Evolutionary conservation across 2,329 filamentous ascomycete genomes (phyloP), one percentile per base, ranked within the genome.

Genomic region (Neodidymelliopsis sp.): DNA sequence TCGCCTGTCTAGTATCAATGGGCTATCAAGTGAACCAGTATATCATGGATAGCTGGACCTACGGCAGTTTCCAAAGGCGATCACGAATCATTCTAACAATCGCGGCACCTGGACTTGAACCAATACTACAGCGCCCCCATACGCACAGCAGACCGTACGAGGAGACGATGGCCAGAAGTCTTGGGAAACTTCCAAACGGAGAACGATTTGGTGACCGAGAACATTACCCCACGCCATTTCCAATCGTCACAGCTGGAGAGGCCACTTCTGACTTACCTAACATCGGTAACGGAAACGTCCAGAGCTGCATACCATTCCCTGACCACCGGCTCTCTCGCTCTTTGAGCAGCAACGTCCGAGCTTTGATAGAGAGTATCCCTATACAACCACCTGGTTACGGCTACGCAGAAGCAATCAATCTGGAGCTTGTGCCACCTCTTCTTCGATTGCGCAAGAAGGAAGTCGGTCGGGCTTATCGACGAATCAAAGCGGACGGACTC

Each of bases 11-110:
- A 0, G 86, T 93, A 0, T 88, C 86, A 0, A 77, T 94, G 54
- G 90, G 89, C 0, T 95, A 94, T 57, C 90, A 95, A 63, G 77
- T 84, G 0, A 82, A 87, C 29, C 80, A 89, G 27, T 84, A 85
- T 46, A 76, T 87, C 0, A 75, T 89, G 15, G 88, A 91, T 56
- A 82, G 88, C 0, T 90, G 87, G 78, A 82, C 81, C 0, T 84
- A 82, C 54, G 88, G 89, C 1, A 84, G 85, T 2, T 75, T 84
- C 0, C 89, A 94, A 63, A 75, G 73, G 3, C 81, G 90, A 4
- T 81, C 79, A 3, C 79, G 90, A 6, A 76, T 93, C 0, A 91
- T 95, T 51, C 77, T 94, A 1, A 76, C 81, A 2, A 87, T 91
- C 53, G 83, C 88, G 1, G 88, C 88, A 0, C 87, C 89, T 0